Base-by-base conservation (phyloP, 2,329 filamentous ascomycete species). In the Macrophomina tecta region DNA sequence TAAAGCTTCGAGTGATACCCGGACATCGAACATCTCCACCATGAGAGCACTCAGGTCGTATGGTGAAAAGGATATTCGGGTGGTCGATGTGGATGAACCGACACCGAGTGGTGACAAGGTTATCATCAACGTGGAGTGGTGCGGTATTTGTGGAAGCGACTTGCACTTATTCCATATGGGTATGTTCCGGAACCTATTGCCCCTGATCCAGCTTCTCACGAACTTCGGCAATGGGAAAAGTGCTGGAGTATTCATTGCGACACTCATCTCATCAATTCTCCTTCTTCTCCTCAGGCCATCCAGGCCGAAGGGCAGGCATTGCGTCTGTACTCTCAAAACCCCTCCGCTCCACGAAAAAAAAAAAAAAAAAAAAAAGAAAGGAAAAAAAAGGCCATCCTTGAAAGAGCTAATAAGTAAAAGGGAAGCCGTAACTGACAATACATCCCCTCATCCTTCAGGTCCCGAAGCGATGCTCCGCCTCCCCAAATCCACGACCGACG, bases 41-140 rank as follows among this genome's bases (percentile, higher is more conserved):
- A 76, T 78, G 75, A 74, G 74, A 72, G 75, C 75, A 56, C 75
- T 73, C 55, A 71, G 74, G 32, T 77, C 72, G 65, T 76, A 71
- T 49, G 74, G 69, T 23, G 58, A 68, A 18, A 55, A 68, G 1
- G 73, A 75, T 58, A 70, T 78, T 23, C 72, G 74, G 14, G 69
- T 76, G 12, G 67, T 68, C 11, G 71, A 76, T 8, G 69, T 75
- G 8, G 67, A 71, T 2, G 60, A 68, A 23, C 73, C 74, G 7
- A 60, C 70, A 14, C 70, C 72, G 4, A 71, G 71, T 18, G 69
- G 69, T 0, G 66, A 74, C 38, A 70, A 75, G 70, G 74, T 71
- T 11, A 67, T 76, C 8, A 56, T 77, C n/a, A 69, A 70, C 1
- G 71, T 76, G 23, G 72, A 74, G 46, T 76, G 72, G 73, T 72